Evolutionary conservation across 352 stramenopile species (phyloP), one percentile per base, ranked within the genome.

Genomic region (Pythium apleroticum): DNA sequence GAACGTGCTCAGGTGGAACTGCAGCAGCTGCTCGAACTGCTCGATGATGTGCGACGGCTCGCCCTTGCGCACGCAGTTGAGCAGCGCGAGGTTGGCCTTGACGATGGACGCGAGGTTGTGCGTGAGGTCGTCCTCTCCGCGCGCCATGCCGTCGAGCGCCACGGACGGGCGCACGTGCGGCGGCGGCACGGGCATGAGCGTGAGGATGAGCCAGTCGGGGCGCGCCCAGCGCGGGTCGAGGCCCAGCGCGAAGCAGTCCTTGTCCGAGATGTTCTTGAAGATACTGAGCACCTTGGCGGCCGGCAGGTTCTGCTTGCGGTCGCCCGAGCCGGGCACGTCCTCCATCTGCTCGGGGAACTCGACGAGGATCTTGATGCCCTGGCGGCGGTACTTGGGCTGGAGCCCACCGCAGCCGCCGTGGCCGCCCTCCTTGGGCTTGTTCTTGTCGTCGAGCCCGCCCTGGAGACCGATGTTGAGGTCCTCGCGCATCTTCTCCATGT

Each of bases 151-250:
- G 22, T 98, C 96, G 58, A 98, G 90, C 37, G 90, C 91, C 10
- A 99, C 97, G 22, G 89, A 98, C 43, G 98, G 98, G 24, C 98
- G 95, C 27, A 99, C 97, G 68, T 99, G 97, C 30, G 98, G 91
- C 22, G 98, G 98, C 19, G 97, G 97, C 28, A 99, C 97, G 0
- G 98, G 97, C 75, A 99, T 93, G 19, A 99, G 90, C 58, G 97
- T 98, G 61, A 99, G 91, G n/a, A 99, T 77, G 63, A 99, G 89
- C 97, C 97, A 99, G 63, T 99, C 97, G 0, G 98, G 98, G 27
- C 97, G 90, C 25, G 92, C 86, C 84, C 93, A 98, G 46, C 92
- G 88, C 20, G 97, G 90, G 76, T 99, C 83, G 24, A 99, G 78
- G 22, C 98, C 98, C 31, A 99, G 77, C 20, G 87, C 81, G 52